Evolutionary conservation across 805 yeast genomes (phyloP).

Genomic region (Candida cerambycidarum): DNA sequence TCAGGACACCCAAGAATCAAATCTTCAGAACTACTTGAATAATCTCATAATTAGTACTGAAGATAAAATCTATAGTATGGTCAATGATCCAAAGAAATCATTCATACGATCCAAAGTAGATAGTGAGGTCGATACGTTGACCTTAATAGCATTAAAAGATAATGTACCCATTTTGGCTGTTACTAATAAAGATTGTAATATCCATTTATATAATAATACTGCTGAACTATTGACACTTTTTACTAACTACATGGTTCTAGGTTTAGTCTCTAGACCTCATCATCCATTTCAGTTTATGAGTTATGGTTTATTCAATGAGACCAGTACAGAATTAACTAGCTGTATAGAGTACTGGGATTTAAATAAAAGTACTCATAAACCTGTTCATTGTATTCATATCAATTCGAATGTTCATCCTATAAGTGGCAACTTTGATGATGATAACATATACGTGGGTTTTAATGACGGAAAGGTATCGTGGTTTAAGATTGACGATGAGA

Average conservation of each 20-base stretch:
- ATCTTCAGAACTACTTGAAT: conserved; percentile 18
- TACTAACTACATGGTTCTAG: conserved; percentile 19
- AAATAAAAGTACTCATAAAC: conserved; percentile 2
- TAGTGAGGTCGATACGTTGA: conserved; percentile 8
- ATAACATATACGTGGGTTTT: conserved; percentile 21
- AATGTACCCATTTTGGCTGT: conserved; percentile 9
- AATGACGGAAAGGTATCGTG: conserved; percentile 19
- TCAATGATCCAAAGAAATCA: conserved; percentile 17
- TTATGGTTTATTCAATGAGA: conserved; percentile 19
- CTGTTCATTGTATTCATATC: conserved; percentile 3
- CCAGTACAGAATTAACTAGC: conserved; percentile 10
- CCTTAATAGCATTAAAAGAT: conserved; percentile 9
- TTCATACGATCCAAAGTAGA: conserved; percentile 14
- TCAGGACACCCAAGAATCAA: conserved; percentile 2
- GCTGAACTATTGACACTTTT: conserved; percentile 19
- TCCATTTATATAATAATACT: conserved; percentile 12
- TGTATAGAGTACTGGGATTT: conserved; percentile 34
- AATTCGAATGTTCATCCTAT: conserved; percentile 10
- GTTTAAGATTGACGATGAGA: conserved; percentile 14
- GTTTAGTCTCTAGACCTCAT: conserved; percentile 19
- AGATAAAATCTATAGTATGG: conserved; percentile 16
- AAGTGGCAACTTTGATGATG: conserved; percentile 15
- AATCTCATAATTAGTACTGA: conserved; percentile 20
- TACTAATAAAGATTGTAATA: conserved; percentile 10
- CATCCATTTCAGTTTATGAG: conserved; percentile 25